phyloP scores from a whole-genome alignment of 1,284 basidiomycete genomes.

The Trichosporon coremiiforme region DNA sequence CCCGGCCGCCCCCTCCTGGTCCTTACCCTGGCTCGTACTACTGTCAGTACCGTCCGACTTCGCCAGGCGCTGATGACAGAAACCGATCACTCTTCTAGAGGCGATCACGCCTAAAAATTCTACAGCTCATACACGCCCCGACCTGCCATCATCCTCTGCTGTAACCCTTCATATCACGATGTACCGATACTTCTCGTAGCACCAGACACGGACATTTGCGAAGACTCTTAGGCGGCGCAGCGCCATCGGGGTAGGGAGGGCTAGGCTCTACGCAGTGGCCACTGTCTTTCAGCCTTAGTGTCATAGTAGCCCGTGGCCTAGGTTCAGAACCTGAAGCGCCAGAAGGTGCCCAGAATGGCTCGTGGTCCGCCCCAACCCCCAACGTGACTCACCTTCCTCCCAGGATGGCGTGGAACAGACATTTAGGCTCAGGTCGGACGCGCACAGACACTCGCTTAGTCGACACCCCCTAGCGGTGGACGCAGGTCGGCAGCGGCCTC shows the following conservation, averaged over 20 bases:
- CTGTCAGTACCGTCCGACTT: not conserved
- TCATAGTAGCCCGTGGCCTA: not conserved
- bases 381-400: not conserved
- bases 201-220: not conserved
- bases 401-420: not conserved
- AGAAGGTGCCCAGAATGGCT: not conserved
- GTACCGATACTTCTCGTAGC: slow-evolving; percentile 7
- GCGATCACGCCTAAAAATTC: not conserved
- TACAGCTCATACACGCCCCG: not conserved
- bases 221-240: not conserved
- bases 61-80: not conserved
- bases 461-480: not conserved
- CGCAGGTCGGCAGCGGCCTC: not conserved
- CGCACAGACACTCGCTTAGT: not conserved
- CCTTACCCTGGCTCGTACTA: slow-evolving; percentile 9
- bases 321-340: not conserved
- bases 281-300: slow-evolving; percentile 2
- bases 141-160: not conserved
- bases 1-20: slow-evolving; percentile 3
- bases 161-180: not conserved
- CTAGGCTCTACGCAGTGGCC: not conserved
- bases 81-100: not conserved
- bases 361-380: not conserved
- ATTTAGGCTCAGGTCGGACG: not conserved
- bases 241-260: not conserved